These are phyloP conservation scores for Russula sp. DNA, from an alignment of 768 basidiomycete species.

Conservation along the genomic window DNA sequence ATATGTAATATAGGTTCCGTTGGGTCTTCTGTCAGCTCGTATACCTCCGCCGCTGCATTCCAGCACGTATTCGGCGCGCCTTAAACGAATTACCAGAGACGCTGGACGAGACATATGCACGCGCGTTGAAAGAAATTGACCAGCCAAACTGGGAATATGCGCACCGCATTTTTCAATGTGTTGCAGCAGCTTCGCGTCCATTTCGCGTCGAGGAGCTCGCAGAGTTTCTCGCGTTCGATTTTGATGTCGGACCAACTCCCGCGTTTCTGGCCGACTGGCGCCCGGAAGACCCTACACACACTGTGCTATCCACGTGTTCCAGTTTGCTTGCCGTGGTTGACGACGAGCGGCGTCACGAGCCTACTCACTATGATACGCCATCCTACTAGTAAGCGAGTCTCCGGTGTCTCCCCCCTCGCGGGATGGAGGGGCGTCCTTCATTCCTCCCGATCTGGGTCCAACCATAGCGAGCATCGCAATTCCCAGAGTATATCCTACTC, in stretches of 20 bases:
- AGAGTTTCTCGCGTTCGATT: constrained; percentile 8
- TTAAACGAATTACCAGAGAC: background rate
- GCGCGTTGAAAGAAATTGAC: background rate
- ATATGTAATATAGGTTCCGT: background rate
- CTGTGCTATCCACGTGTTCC: background rate
- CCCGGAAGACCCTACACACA: background rate
- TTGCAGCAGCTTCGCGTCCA: background rate
- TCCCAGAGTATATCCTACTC: too few relatives aligned
- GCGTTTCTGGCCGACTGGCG: background rate
- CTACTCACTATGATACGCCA: too few relatives aligned
- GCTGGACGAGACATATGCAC: constrained; percentile 8
- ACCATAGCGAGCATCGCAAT: too few relatives aligned
- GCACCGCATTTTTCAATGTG: constrained; percentile 11
- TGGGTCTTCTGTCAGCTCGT: constrained; percentile 10
- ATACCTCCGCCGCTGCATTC: background rate
- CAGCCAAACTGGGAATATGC: background rate
- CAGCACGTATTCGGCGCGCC: background rate
- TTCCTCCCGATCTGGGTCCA: too few relatives aligned
- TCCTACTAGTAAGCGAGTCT: too few relatives aligned
- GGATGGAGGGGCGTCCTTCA: too few relatives aligned
- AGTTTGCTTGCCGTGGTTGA: constrained; percentile 3
- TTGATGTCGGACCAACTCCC: background rate
- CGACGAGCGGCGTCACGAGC: background rate
- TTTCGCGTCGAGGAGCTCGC: constrained; percentile 8
- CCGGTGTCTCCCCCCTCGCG: too few relatives aligned